Evolutionary conservation across 495 filamentous ascomycete species (phyloP), one percentile per base, ranked within the genome.

Genomic region (Neohortaea acidophila): DNA sequence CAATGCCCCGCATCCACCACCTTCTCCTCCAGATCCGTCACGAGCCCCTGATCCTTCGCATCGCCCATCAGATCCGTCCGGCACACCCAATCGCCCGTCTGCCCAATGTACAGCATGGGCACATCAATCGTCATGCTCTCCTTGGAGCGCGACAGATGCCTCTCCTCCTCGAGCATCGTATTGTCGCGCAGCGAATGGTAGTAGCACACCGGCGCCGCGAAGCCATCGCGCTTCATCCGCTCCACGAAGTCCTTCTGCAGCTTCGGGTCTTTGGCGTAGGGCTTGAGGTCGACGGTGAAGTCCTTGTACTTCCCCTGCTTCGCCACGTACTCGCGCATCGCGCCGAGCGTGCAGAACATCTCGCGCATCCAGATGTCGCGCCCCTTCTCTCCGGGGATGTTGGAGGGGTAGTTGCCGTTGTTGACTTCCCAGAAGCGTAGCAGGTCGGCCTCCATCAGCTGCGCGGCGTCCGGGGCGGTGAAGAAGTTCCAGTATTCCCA

Each of bases 401-500:
- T 14, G 14, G 26, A 33, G 7, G 29, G 29, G 18, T 25, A 32
- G 14, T 15, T 1, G 2, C 44, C 44, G 25, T 43, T 18, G 11
- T 31, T 38, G 17, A 36, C 39, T 13, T 34, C 26, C 12, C 23
- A 38, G 31, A 43, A 30, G 15, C 45, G 45, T 10, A 18, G 15
- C 2, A 39, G 39, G 19, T 48, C 12, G 5, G 38, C 20, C 10
- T 38, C 31, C 14, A 44, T 4, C 3, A 44, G 13, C 13, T 45
- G 7, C 8, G 39, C 4, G 18, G 23, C 41, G 14, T 42, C 41
- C 2, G 31, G 25, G 11, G 35, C 21, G 14, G 28, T 40, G 31
- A 49, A 49, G 34, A 49, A 36, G 14, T 49, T 32, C 41, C 41
- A 49, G 24, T 49, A 49, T 28, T 31, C 33, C 28, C 37, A 40